Percentiles rank a stretch among this genome's conserved stretches.
These are phyloP conservation scores for Xanthoceras sorbifolium DNA, from an alignment of 345 rosid genomes.

Conservation along the genomic window DNA sequence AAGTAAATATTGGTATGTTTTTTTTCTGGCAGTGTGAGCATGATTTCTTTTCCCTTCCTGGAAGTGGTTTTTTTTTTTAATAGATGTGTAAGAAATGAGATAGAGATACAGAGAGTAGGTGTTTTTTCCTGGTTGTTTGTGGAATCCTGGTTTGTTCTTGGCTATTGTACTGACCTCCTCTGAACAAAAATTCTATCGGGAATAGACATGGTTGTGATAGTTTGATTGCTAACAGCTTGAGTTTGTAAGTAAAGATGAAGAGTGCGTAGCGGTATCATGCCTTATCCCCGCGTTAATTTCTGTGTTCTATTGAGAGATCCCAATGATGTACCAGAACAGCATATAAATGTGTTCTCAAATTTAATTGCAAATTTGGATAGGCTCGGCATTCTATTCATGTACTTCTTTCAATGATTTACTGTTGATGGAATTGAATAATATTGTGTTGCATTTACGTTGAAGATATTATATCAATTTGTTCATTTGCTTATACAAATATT, in stretches of 20 bases:
- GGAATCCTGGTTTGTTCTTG: constrained; percentile 38
- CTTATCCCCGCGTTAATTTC: constrained; percentile 9
- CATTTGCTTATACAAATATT: background rate
- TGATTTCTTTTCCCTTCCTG: constrained; percentile 37
- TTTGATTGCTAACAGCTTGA: constrained; percentile 60
- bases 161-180: constrained; percentile 47
- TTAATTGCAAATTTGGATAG: background rate
- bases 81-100: constrained; percentile 45
- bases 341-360: constrained; percentile 2
- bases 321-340: constrained; percentile 9
- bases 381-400: background rate
- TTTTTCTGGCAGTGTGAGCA: constrained; percentile 52
- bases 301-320: constrained; percentile 10
- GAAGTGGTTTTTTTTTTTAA: constrained; percentile 38
- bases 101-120: constrained; percentile 42
- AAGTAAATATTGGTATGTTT: constrained; percentile 49
- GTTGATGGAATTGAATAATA: background rate
- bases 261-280: constrained; percentile 26
- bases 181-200: constrained; percentile 28
- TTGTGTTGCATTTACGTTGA: background rate
- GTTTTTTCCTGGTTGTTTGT: constrained; percentile 36
- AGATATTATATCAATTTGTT: background rate
- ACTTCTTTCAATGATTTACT: background rate
- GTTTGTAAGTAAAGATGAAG: constrained; percentile 50
- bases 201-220: constrained; percentile 44